Percentiles rank a stretch among this genome's conserved stretches.
phyloP scores from a whole-genome alignment of 257 asterid genomes.

The Osmanthus fragrans region DNA sequence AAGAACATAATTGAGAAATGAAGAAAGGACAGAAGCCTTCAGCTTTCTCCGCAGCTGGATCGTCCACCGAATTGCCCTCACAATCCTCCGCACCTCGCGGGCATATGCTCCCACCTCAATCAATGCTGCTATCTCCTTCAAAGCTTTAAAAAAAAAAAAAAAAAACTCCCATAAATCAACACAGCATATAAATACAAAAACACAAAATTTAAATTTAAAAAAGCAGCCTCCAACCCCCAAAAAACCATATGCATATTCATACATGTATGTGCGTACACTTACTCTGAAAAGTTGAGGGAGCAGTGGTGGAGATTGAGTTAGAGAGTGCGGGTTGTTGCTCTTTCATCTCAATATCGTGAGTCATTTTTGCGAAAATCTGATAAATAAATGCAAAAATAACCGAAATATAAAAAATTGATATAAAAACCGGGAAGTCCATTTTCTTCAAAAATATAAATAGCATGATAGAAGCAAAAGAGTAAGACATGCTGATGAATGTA shows the following conservation, averaged over 20 bases:
- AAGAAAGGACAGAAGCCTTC: slow-evolving; percentile 46
- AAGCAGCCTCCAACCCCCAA: neutral
- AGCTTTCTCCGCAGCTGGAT: slow-evolving; percentile 69
- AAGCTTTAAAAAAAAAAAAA: slow-evolving; percentile 33
- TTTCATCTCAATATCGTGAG: slow-evolving; percentile 92
- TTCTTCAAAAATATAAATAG: slow-evolving; percentile 1
- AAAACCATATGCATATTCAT: neutral
- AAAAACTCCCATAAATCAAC: slow-evolving; percentile 10
- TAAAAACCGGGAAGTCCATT: slow-evolving; percentile 25
- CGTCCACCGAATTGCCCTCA: slow-evolving; percentile 76
- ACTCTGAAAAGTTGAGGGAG: slow-evolving; percentile 69
- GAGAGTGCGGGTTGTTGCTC: slow-evolving; percentile 65
- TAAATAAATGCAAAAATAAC: slow-evolving; percentile 31
- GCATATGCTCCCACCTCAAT: slow-evolving; percentile 85
- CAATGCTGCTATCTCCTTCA: slow-evolving; percentile 77
- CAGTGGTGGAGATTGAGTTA: slow-evolving; percentile 38
- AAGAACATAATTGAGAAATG: slow-evolving; percentile 58
- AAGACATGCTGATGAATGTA: neutral
- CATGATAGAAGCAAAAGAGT: neutral
- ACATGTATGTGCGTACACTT: slow-evolving; percentile 1
- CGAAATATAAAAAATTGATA: slow-evolving; percentile 28
- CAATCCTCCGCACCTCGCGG: slow-evolving; percentile 79
- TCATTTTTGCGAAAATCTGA: slow-evolving; percentile 59
- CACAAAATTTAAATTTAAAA: slow-evolving; percentile 3
- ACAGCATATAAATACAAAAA: neutral